Percentiles rank a stretch among this genome's conserved stretches.
These are phyloP conservation scores for Amyloporia xantha DNA, from an alignment of 768 basidiomycete genomes.

Conservation along the genomic window DNA sequence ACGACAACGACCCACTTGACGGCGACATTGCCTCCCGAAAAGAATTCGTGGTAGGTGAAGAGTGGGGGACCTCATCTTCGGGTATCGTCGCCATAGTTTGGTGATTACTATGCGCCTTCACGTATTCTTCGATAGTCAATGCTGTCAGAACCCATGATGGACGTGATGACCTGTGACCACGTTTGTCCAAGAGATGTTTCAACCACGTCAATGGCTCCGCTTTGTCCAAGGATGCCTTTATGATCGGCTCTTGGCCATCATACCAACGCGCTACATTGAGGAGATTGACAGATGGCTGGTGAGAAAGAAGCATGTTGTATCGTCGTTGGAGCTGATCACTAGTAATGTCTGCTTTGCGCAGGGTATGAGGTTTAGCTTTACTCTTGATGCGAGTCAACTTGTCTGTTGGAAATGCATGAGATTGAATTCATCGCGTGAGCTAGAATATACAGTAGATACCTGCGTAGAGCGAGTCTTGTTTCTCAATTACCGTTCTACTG, in stretches of 20 bases:
- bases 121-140: constrained; percentile 60
- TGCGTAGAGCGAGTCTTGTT: constrained; percentile 51
- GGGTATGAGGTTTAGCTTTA: constrained; percentile 43
- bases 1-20: constrained; percentile 21
- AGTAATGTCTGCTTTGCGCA: constrained; percentile 58
- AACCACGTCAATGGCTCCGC: constrained; percentile 73
- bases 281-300: constrained; percentile 35
- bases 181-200: constrained; percentile 54
- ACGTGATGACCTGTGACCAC: constrained; percentile 27
- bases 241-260: constrained; percentile 37
- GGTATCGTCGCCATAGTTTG: constrained; percentile 40
- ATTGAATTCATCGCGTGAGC: neutral
- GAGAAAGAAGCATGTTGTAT: constrained; percentile 47
- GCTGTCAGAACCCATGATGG: constrained; percentile 63
- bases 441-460: constrained; percentile 30
- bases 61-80: constrained; percentile 27
- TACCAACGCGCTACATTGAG: constrained; percentile 56
- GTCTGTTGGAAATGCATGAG: constrained; percentile 32
- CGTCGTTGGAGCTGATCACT: constrained; percentile 59
- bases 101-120: constrained; percentile 32
- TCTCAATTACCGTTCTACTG: constrained; percentile 41
- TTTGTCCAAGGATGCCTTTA: constrained; percentile 48
- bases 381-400: constrained; percentile 50
- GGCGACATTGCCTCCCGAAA: constrained; percentile 16
- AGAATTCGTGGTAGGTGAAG: constrained; percentile 10